Evolutionary conservation across 768 basidiomycete species (phyloP), one percentile per base, ranked within the genome.

Genomic region (Lactarius vividus): DNA sequence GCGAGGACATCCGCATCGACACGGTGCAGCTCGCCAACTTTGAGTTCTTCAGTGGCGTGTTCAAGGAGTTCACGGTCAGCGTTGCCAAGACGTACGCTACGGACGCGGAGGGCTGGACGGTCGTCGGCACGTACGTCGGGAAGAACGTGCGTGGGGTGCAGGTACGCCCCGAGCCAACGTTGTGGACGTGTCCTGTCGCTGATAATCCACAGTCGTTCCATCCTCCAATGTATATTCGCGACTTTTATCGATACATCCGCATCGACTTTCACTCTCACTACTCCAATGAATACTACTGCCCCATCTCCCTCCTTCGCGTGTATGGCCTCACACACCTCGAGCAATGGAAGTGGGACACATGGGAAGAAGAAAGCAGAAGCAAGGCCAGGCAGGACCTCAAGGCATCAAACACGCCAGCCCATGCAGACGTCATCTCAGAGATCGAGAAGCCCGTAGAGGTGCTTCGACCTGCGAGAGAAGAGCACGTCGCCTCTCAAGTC

Each of bases 321-420:
- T 98, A 95, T 68, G 97, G 97, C 6, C 86, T 96, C 61, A 98
- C 95, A 1, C 95, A 98, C 78, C 87, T 98, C 69, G 96, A 98
- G 68, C 86, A 95, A 71, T 98, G 92, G 86, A 96, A 96, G 71
- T 91, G 93, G 89, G 92, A 93, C 57, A 80, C 80, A 7, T 94
- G 91, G 91, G 85, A 90, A 70, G 83, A 80, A 4, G 88, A 91
- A 73, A 89, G 88, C 69, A 79, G 75, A 44, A 89, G 88, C 68
- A 79, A 75, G 44, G 80, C 79, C 1, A 82, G 83, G 62, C 73
- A 75, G 39, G 72, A 67, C 46, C 80, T 77, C 23, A 79, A 79
- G 28, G 57, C 66, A 0, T 66, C 56, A 3, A 18, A 28, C 26
- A 26, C 37, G 2, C 58, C 57, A 10, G 44, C 63, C 8, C 66